Percentiles rank a stretch among this genome's conserved stretches.
Conservation (phyloP, 371 early-diverging fungal species). For the Circinella minor region DNA sequence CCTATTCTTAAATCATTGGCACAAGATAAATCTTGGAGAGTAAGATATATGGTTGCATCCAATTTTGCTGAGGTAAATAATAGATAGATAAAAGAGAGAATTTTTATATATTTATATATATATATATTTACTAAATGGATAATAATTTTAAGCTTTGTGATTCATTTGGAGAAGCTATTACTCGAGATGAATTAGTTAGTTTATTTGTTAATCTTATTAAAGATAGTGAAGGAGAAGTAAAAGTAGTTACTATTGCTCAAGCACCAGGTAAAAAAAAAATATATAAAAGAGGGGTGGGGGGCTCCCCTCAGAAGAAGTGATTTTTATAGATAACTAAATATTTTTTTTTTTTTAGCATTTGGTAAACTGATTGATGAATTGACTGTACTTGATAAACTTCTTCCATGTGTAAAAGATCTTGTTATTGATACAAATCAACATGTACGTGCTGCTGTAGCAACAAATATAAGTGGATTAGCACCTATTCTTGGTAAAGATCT, state of each 20-base stretch:
- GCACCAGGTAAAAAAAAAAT: slow-evolving; percentile 66
- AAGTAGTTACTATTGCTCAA: slow-evolving; percentile 86
- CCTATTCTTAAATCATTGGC: slow-evolving; percentile 77
- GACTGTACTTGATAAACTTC: slow-evolving; percentile 76
- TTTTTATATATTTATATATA: no score
- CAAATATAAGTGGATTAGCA: slow-evolving; percentile 92
- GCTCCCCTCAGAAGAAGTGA: no score
- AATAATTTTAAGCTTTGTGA: slow-evolving; percentile 31
- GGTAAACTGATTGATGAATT: slow-evolving; percentile 81
- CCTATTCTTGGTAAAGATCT: slow-evolving; percentile 93
- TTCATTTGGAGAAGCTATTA: slow-evolving; percentile 39
- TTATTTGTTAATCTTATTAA: slow-evolving; percentile 78
- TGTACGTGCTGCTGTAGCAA: slow-evolving; percentile 95
- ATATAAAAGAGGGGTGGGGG: no score
- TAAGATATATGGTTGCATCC: slow-evolving; percentile 96
- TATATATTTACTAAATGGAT: slow-evolving; percentile 3
- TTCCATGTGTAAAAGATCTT: slow-evolving; percentile 92
- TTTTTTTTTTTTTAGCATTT: slow-evolving; percentile 59
- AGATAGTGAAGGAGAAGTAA: slow-evolving; percentile 98
- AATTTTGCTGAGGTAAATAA: slow-evolving; percentile 83
- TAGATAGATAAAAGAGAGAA: not conserved
- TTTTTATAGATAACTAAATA: no score
- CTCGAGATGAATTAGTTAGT: slow-evolving; percentile 40
- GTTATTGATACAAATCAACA: slow-evolving; percentile 95
- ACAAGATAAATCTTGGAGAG: slow-evolving; percentile 96